Base-by-base conservation (phyloP, 805 yeast genomes). In the Teunomyces lycoperdinae region DNA sequence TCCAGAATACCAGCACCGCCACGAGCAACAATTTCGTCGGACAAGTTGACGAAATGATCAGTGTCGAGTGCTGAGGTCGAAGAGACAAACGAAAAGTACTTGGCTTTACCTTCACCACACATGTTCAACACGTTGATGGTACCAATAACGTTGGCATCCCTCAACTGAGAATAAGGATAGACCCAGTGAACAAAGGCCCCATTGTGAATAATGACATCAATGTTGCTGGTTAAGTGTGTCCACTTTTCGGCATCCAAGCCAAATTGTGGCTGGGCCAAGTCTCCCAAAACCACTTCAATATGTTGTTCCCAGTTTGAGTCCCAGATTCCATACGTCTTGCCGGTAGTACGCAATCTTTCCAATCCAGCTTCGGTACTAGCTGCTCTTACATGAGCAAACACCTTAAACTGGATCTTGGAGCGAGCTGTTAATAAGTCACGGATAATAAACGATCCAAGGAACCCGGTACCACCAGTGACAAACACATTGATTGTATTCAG, bases 171-270 rank as follows among this genome's bases (percentile, higher is more conserved):
- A 69, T 94, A 94, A 26, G 99, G 98, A 66, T 87, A 94, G 2
- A 91, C 97, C 99, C 99, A 94, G 67, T 94, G 99, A 33, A 94
- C 99, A 52, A 91, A 76, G 13, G 99, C 99, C 73, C 98, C 99
- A 58, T 94, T 94, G 67, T 94, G 99, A 52, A 94, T 80, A 45
- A 94, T 83, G 3, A 85, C 84, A 66, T 95, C 99, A 49, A 92
- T 74, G 1, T 73, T 68, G 11, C 78, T 66, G 8, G 81, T 70
- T 50, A 94, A 76, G 6, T 58, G 43, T 1, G 55, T 39, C 96
- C 96, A 94, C 29, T 72, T 70, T 3, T 58, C 64, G 31, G 76
- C 75, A 13, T 69, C 55, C 45, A 89, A 60, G 0, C 97, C 99
- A 63, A 94, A 84, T 39, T 85, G 76, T n/a, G 77, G 70, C 53